Base-by-base conservation (phyloP, 306 rosid genomes). In the Sechiopsis laciniata region DNA sequence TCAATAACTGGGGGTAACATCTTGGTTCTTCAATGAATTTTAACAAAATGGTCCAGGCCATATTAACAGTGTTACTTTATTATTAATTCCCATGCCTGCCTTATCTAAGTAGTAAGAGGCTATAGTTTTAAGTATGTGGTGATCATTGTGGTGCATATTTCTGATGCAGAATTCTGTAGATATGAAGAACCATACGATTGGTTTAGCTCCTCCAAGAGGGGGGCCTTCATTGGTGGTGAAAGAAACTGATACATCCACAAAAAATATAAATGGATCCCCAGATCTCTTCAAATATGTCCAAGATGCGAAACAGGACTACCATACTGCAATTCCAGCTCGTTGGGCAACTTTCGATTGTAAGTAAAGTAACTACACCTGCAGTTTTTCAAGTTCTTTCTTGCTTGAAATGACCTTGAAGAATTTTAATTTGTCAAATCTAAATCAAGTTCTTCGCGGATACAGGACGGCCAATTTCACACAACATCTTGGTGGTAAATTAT, bases 341-440 rank as follows among this genome's bases (percentile, higher is more conserved):
- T 89, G 96, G 96, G 88, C 85, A 65, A 89, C 90, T 58, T 89
- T 89, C 68, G 96, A 92, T 79, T 89, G 96, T 89, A 83, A 87
- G 37, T 32, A 32, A 32, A 26, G 94, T 45, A 6, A n/a, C 15
- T 21, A 22, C 45, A 2, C 58, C 7, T 3, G 13, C 48, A 20
- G 35, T 66, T 63, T 32, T 32, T 32, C 37, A 65, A 40, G 4
- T 40, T 67, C 72, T 45, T 6, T 7, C 10, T 21, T 6, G 10
- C 10, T 46, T 13, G 3, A 22, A 50, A 50, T 20, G 11, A 50
- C 8, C 17, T 48, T 3, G 20, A 48, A 45, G 6, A n/a, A 51
- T 35, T 20, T 64, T 32, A 32, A 35, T 35, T n/a, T n/a, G 10
- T 37, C 21, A 15, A 56, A 22, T 62, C 69, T 16, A 21, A 70